phyloP scores from a whole-genome alignment of 352 stramenopile genomes.

The Phytophthora macrochlamydospora region DNA sequence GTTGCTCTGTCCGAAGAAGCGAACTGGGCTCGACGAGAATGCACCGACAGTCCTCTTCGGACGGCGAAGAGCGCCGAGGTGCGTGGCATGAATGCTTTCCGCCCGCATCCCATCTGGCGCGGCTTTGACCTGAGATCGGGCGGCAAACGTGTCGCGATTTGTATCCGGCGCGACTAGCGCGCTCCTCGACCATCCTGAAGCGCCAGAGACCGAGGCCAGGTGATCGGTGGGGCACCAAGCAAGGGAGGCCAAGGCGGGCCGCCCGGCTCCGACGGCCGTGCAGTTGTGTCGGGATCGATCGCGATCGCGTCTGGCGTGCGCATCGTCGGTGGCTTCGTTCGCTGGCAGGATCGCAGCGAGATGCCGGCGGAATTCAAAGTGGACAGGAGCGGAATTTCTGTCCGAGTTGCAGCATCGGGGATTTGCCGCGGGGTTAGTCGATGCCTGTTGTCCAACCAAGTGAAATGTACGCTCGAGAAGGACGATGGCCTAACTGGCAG shows the following conservation, averaged over 20 bases:
- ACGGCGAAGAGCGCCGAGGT: constrained; percentile 7
- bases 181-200: neutral
- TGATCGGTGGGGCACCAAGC: neutral
- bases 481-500: no score
- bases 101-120: constrained; percentile 23
- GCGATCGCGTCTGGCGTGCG: neutral
- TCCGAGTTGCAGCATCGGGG: neutral
- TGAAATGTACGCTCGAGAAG: neutral
- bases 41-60: constrained; percentile 22
- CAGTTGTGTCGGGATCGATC: neutral
- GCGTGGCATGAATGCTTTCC: constrained; percentile 17
- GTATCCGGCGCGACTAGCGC: neutral
- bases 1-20: constrained; percentile 22
- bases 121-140: constrained; percentile 1
- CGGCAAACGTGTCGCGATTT: neutral
- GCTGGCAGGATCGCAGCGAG: no score
- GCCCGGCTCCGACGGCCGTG: neutral
- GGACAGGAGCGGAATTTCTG: neutral
- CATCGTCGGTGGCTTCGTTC: neutral
- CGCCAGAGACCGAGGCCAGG: neutral
- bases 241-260: neutral
- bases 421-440: neutral
- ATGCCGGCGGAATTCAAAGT: neutral
- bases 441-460: neutral
- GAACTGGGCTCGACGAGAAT: constrained; percentile 9